These are phyloP conservation scores for Uronychia setigera DNA, from an alignment of 73 alveolate species.

Conservation along the genomic window DNA sequence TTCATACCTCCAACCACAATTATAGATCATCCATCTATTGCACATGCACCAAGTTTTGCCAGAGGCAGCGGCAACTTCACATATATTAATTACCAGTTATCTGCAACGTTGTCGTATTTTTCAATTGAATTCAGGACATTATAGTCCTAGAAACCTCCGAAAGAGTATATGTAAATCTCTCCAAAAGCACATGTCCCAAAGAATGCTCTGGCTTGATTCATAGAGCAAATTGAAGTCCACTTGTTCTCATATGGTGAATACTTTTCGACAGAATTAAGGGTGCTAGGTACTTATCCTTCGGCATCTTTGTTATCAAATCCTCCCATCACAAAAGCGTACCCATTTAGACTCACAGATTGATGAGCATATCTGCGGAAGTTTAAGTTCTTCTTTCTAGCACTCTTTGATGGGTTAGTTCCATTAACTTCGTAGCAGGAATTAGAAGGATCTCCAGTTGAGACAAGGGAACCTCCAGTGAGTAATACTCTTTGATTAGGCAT, in stretches of 20 bases:
- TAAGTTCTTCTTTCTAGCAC: slow-evolving; percentile 52
- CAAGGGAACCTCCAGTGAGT: slow-evolving; percentile 56
- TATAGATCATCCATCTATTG: slow-evolving; percentile 33
- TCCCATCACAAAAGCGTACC: slow-evolving; percentile 59
- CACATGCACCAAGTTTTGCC: slow-evolving; percentile 54
- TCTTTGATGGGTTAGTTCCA: slow-evolving; percentile 26
- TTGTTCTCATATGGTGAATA: slow-evolving; percentile 55
- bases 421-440: slow-evolving; percentile 43
- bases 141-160: slow-evolving; percentile 67
- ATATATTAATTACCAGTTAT: slow-evolving; percentile 43
- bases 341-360: slow-evolving; percentile 38
- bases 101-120: slow-evolving; percentile 56
- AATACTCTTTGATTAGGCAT: slow-evolving; percentile 47
- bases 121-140: slow-evolving; percentile 47
- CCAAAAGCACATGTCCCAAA: slow-evolving; percentile 36
- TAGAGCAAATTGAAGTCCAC: slow-evolving; percentile 40
- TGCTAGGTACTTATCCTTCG: slow-evolving; percentile 57
- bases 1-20: slow-evolving; percentile 64
- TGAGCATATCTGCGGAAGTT: slow-evolving; percentile 49
- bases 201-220: slow-evolving; percentile 61
- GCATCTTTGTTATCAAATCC: slow-evolving; percentile 69
- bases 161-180: slow-evolving; percentile 44
- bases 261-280: slow-evolving; percentile 45
- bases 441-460: slow-evolving; percentile 51
- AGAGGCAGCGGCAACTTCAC: slow-evolving; percentile 53